Conservation (phyloP, 495 filamentous ascomycete species). For the Delitschia confertaspora region DNA sequence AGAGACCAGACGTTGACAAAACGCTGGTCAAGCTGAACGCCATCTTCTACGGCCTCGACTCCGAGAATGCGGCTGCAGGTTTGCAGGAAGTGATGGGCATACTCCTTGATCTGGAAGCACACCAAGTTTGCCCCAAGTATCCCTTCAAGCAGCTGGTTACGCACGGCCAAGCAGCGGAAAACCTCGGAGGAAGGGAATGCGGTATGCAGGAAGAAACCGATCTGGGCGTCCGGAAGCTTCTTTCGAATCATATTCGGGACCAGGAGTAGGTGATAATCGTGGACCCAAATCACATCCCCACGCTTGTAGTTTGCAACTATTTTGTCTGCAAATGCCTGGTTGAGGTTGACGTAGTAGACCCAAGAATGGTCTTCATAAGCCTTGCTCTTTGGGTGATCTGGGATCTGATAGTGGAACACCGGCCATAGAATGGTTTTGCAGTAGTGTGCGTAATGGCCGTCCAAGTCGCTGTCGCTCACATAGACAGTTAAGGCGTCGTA, state of each 20-base stretch:
- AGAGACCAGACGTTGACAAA: conserved; percentile 76
- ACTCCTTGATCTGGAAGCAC: conserved; percentile 87
- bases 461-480: conserved; percentile 77
- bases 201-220: conserved; percentile 90
- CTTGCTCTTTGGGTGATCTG: conserved; percentile 94
- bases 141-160: conserved; percentile 77
- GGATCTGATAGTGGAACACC: conserved; percentile 93
- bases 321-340: conserved; percentile 81
- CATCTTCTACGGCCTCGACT: conserved; percentile 78
- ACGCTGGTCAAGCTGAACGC: conserved; percentile 81
- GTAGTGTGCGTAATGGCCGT: conserved; percentile 86
- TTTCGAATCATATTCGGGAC: conserved; percentile 86
- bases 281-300: conserved; percentile 84
- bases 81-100: conserved; percentile 85
- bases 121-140: conserved; percentile 86
- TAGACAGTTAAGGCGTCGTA: conserved; percentile 74
- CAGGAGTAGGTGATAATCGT: conserved; percentile 89
- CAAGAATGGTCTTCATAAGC: conserved; percentile 93
- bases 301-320: conserved; percentile 86
- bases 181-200: conserved; percentile 94
- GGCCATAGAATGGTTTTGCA: conserved; percentile 56
- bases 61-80: conserved; percentile 82
- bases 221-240: conserved; percentile 76
- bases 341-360: conserved; percentile 84
- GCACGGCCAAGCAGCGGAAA: conserved; percentile 77